phyloP scores from a whole-genome alignment of 2,329 filamentous ascomycete genomes.

The Calonectria pauciramosa region DNA sequence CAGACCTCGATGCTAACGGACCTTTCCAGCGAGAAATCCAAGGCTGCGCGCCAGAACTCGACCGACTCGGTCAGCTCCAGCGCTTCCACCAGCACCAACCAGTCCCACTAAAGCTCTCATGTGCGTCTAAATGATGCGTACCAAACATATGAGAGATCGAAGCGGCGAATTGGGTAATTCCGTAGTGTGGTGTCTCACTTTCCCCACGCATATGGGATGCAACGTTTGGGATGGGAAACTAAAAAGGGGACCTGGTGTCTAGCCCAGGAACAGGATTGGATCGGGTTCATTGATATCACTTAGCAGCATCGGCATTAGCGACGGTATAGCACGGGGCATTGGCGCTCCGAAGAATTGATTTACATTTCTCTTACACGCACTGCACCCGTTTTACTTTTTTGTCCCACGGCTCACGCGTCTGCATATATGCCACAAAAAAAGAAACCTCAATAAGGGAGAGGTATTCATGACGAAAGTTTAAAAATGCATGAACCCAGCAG shows the following conservation, averaged over 20 bases:
- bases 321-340: constrained; percentile 35
- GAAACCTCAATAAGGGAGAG: not conserved
- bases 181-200: constrained; percentile 1
- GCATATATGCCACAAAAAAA: not conserved
- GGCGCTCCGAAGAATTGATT: constrained; percentile 42
- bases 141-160: not conserved
- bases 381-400: not conserved
- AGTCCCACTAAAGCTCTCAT: constrained; percentile 36
- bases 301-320: constrained; percentile 43
- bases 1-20: constrained; percentile 31
- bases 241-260: constrained; percentile 27
- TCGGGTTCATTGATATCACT: constrained; percentile 32
- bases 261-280: constrained; percentile 29
- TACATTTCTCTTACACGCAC: constrained; percentile 9
- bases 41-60: constrained; percentile 54
- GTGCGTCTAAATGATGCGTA: not conserved
- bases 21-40: constrained; percentile 54
- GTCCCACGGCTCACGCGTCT: not conserved
- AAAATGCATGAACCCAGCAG: not conserved
- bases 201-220: constrained; percentile 3
- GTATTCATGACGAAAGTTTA: not conserved
- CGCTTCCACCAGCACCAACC: constrained; percentile 44
- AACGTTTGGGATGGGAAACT: constrained; percentile 7
- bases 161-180: constrained; percentile 8
- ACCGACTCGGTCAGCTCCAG: constrained; percentile 51